Conservation (phyloP, 306 rosid species). For the Glycine soja region DNA sequence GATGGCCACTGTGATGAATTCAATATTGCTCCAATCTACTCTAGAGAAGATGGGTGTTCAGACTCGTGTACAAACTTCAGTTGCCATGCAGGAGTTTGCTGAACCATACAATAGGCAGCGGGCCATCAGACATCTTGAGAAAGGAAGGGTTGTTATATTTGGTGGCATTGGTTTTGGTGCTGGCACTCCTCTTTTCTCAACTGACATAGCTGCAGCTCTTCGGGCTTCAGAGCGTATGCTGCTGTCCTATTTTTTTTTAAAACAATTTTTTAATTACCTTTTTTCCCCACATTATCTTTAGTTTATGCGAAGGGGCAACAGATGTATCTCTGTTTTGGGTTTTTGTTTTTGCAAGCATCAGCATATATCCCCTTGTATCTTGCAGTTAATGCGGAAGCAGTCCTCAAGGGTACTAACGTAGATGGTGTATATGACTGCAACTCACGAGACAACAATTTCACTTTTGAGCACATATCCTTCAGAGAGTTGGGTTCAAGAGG, state of each 20-base stretch:
- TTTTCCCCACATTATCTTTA: no score
- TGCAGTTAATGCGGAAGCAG: constrained; percentile 70
- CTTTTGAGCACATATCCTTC: constrained; percentile 65
- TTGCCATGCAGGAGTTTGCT: constrained; percentile 66
- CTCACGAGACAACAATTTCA: constrained; percentile 61
- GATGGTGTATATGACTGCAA: constrained; percentile 64
- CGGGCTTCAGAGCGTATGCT: constrained; percentile 68
- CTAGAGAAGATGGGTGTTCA: constrained; percentile 77
- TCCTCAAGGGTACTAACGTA: constrained; percentile 69
- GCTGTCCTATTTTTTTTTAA: not conserved
- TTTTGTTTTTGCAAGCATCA: constrained; percentile 27
- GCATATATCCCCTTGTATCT: not conserved
- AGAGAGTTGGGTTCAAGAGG: constrained; percentile 68
- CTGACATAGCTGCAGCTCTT: constrained; percentile 69
- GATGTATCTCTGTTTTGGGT: not conserved
- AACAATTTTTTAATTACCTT: no score
- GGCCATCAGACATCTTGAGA: constrained; percentile 79
- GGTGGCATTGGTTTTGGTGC: constrained; percentile 68
- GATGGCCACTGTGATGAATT: constrained; percentile 80
- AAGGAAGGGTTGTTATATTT: constrained; percentile 77
- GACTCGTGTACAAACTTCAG: constrained; percentile 67
- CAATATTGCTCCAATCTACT: constrained; percentile 70
- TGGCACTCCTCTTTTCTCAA: constrained; percentile 64
- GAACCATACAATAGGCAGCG: constrained; percentile 74
- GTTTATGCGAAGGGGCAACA: not conserved